phyloP scores from a whole-genome alignment of 495 filamentous ascomycete genomes.

The Halenospora varia region DNA sequence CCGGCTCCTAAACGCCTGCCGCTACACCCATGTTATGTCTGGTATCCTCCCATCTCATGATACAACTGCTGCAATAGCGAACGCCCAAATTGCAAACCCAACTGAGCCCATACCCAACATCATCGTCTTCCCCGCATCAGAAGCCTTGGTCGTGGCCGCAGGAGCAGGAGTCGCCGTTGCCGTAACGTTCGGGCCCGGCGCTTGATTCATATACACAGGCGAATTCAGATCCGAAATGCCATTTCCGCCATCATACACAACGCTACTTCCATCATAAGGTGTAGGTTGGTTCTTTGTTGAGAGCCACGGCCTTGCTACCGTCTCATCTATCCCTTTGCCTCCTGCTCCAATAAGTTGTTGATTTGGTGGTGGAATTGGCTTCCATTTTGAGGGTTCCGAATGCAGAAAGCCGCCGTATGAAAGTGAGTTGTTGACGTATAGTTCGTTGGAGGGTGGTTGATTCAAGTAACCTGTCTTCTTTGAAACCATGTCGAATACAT shows the following conservation, averaged over 20 bases:
- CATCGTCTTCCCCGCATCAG: not conserved
- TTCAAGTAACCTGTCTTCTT: conserved; percentile 55
- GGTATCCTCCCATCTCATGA: conserved; percentile 1
- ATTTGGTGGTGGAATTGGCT: conserved; percentile 40
- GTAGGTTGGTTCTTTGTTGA: conserved; percentile 21
- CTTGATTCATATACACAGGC: conserved; percentile 17
- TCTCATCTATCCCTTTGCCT: conserved; percentile 31
- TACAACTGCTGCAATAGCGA: conserved; percentile 2
- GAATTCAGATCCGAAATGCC: conserved; percentile 12
- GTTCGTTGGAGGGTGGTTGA: conserved; percentile 50
- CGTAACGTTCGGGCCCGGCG: not conserved
- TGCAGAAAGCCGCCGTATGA: conserved; percentile 58
- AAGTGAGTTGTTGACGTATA: conserved; percentile 57
- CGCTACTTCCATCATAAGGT: conserved; percentile 46
- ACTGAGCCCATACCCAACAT: not conserved
- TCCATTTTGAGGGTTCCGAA: conserved; percentile 24
- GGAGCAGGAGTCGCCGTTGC: not conserved
- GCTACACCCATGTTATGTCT: not conserved
- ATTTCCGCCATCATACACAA: conserved; percentile 35
- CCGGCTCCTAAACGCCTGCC: too few species aligned
- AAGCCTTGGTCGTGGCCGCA: not conserved
- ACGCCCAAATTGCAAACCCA: not conserved
- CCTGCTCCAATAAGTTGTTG: conserved; percentile 39
- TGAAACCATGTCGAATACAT: conserved; percentile 59
- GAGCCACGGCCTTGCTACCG: conserved; percentile 30